Base-by-base conservation (phyloP, 352 stramenopile genomes). In the Thalassiosira allenii region DNA sequence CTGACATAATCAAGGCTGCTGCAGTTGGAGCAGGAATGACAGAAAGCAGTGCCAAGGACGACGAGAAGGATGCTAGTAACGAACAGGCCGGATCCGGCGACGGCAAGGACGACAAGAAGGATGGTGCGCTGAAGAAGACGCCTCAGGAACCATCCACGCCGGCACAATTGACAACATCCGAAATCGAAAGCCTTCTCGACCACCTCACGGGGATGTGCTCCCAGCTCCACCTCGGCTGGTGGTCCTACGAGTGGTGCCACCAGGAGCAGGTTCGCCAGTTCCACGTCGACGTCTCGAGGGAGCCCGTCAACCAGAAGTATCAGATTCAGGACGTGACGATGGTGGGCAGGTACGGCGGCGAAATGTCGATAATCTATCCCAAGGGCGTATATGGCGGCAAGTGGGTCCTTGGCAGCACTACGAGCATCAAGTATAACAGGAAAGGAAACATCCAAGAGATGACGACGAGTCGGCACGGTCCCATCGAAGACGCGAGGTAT, bases 191-290 rank as follows among this genome's bases (percentile, higher is more conserved):
- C 17, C 32, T 66, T 6, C 69, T 93, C 12, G 17, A 47, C 1
- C n/a, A 53, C 14, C 63, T 95, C 2, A 56, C 81, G 34, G 86
- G 79, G 9, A 20, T 90, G 47, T 95, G 91, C 65, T 76, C 79
- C 5, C 86, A 93, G 54, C 53, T 86, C 2, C 85, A 94, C 72
- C 29, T 79, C 6, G 89, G 86, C n/a, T 93, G 88, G 81, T 94
- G 90, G 90, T 90, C 77, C 3, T 94, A 94, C 58, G 90, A 94
- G 82, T 94, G 90, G 90, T 92, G 87, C 54, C 77, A 86, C 29
- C n/a, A 85, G 3, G n/a, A 81, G 41, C 6, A 75, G 20, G 37
- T 91, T 3, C 72, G 69, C 3, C 87, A 92, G 67, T 92, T 92
- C 43, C 83, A 86, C 53, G 63, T 89, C 8, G 65, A 33, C 17